phyloP scores from a whole-genome alignment of 176 grass and related monocot genomes.

The Sorghum bicolor region Sorghum_bicolor_NCBIv3 NC_012875.2:2656501-2657000 shows the following conservation, averaged over 20 bases:
- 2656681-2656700: background rate
- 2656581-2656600: background rate
- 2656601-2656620: background rate
- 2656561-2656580: background rate
- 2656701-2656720: background rate
- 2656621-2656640: background rate
- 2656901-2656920: slow-evolving; percentile 52
- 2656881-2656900: slow-evolving; percentile 21
- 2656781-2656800: background rate
- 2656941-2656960: slow-evolving; percentile 25
- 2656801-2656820: slow-evolving; percentile 33
- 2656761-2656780: background rate
- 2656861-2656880: slow-evolving; percentile 33
- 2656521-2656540: no score
- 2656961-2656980: no score
- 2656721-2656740: background rate
- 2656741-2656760: background rate
- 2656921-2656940: slow-evolving; percentile 67
- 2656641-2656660: background rate
- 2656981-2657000: background rate
- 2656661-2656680: background rate
- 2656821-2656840: slow-evolving; percentile 53
- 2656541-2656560: no score
- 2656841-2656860: slow-evolving; percentile 60
- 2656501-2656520: no score